These are phyloP conservation scores for Neonothopanus nambi DNA, from an alignment of 1,284 basidiomycete genomes.

Conservation along the genomic window DNA sequence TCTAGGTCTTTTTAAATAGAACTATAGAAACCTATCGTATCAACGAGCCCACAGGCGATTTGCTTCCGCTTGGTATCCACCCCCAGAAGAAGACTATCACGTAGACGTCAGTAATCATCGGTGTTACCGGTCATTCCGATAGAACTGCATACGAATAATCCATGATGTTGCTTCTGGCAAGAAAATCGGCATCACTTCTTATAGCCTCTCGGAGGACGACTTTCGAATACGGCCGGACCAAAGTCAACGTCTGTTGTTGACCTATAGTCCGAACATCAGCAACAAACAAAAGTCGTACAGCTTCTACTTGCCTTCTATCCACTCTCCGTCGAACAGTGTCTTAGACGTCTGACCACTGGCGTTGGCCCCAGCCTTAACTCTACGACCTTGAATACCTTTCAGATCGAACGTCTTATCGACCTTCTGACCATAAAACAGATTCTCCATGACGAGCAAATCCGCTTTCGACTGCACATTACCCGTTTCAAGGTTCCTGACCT, in stretches of 20 bases:
- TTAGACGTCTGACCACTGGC: conserved; percentile 34
- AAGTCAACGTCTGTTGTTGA: conserved; percentile 61
- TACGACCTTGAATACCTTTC: conserved; percentile 76
- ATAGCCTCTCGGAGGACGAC: conserved; percentile 67
- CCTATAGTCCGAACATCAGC: conserved; percentile 33
- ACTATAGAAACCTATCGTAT: conserved; percentile 66
- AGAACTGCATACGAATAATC: conserved; percentile 65
- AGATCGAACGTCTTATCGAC: conserved; percentile 73
- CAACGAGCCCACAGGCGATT: conserved; percentile 75
- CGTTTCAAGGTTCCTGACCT: conserved; percentile 71
- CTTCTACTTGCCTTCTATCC: conserved; percentile 64
- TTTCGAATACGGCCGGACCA: conserved; percentile 73
- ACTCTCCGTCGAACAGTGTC: conserved; percentile 78
- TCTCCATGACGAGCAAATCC: conserved; percentile 81
- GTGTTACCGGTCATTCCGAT: neutral
- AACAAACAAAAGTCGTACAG: conserved; percentile 3
- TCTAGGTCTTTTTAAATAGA: neutral
- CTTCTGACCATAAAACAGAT: conserved; percentile 71
- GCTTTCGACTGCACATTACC: conserved; percentile 63
- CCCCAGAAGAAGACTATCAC: conserved; percentile 58
- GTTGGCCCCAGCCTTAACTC: conserved; percentile 51
- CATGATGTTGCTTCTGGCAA: conserved; percentile 77
- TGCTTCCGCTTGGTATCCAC: conserved; percentile 64
- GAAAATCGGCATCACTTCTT: conserved; percentile 67
- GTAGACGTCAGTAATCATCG: conserved; percentile 5